Evolutionary conservation across 2,329 filamentous ascomycete genomes (phyloP).

Genomic region (Diplodia scrobiculata): DNA sequence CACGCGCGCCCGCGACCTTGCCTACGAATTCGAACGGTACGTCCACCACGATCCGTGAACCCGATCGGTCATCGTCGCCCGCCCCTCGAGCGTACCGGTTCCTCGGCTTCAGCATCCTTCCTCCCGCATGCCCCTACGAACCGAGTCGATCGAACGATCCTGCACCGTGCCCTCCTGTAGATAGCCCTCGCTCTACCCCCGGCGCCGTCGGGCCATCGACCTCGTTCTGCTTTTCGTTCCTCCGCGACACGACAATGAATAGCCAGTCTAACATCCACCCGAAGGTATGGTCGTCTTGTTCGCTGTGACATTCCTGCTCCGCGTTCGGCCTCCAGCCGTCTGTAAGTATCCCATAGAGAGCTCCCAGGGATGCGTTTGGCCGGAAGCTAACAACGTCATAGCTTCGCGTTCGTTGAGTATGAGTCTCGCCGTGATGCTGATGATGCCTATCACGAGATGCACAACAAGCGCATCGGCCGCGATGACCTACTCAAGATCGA

Average conservation of each 20-base stretch:
- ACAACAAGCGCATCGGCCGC: conserved; percentile 96
- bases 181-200: conserved; percentile 31
- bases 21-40: conserved; percentile 99
- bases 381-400: conserved; percentile 39
- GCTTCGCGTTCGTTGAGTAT: conserved; percentile 98
- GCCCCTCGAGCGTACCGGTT: conserved; percentile 32
- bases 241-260: conserved; percentile 27
- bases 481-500: conserved; percentile 98
- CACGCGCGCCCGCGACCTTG: conserved; percentile 96
- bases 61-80: conserved; percentile 31
- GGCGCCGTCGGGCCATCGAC: conserved; percentile 31
- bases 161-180: conserved; percentile 38
- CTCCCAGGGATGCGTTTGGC: conserved; percentile 25
- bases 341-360: conserved; percentile 65
- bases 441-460: conserved; percentile 99
- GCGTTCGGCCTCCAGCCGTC: conserved; percentile 85
- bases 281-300: conserved; percentile 93
- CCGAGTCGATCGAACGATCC: conserved; percentile 42
- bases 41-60: conserved; percentile 60
- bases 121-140: conserved; percentile 24
- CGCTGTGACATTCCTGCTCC: conserved; percentile 98
- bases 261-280: conserved; percentile 51
- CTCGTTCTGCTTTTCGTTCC: conserved; percentile 31
- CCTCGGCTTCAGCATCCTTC: conserved; percentile 41
- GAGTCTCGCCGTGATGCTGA: conserved; percentile 97